A percentile compares a stretch with the other conserved stretches of the same genome.
Conservation (phyloP, 2,329 filamentous ascomycete species). For the Pestalotiopsis sp. region DNA sequence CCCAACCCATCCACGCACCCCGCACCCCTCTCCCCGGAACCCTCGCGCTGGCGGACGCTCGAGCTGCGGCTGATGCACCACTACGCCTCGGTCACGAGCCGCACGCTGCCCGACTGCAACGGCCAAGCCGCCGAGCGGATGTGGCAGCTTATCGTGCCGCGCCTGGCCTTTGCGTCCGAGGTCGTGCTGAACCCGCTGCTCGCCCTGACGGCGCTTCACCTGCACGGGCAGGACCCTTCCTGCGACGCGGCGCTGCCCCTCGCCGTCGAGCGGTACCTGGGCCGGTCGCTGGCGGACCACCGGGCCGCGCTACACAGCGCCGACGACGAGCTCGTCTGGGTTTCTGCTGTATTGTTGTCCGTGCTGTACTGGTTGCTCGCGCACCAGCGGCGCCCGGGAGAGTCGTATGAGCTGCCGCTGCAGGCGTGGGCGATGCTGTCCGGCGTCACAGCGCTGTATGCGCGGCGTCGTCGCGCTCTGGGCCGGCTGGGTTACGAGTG, state of each 20-base stretch:
- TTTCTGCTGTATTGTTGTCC: constrained; percentile 4
- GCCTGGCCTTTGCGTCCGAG: constrained; percentile 8
- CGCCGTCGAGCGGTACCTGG: constrained; percentile 7
- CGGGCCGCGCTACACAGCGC: neutral
- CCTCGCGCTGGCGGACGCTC: constrained; percentile 2
- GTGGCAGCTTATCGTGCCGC: constrained; percentile 11
- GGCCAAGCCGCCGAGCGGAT: neutral
- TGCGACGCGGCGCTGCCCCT: neutral
- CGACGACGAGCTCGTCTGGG: constrained; percentile 8
- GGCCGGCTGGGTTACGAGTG: constrained; percentile 7
- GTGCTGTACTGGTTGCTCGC: constrained; percentile 12
- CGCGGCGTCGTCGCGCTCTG: neutral
- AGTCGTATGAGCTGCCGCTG: constrained; percentile 5
- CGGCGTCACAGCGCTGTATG: neutral
- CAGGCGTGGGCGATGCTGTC: constrained; percentile 7
- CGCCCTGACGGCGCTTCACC: constrained; percentile 7
- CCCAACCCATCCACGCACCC: neutral
- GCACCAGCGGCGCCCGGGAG: neutral
- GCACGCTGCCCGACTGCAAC: constrained; percentile 12
- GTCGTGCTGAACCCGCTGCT: constrained; percentile 11
- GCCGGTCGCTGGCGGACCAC: constrained; percentile 4
- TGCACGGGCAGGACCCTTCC: neutral
- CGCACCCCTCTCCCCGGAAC: neutral
- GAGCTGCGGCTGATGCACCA: constrained; percentile 15
- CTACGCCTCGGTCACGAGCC: constrained; percentile 9